A percentile compares a stretch with the other conserved stretches of the same genome.
Evolutionary conservation across 257 asterid species (phyloP).

Genomic region (Petrea volubilis): DNA sequence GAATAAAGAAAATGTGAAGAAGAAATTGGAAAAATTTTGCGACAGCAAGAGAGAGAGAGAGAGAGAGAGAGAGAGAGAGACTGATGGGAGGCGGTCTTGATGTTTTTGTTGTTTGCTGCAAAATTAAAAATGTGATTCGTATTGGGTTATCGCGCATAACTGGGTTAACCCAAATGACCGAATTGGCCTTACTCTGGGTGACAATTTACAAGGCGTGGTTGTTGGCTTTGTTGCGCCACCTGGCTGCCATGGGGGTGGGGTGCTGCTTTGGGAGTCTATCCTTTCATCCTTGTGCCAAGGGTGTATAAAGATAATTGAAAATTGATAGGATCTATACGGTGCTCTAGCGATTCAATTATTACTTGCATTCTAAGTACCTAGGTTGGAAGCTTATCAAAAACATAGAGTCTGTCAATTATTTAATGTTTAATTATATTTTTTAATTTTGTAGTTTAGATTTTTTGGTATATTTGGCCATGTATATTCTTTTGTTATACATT

Average conservation of each 20-base stretch:
- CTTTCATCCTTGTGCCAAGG: background rate
- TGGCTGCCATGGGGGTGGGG: background rate
- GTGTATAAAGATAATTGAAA: too few relatives aligned
- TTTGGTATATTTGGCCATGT: too few relatives aligned
- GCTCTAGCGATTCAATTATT: too few relatives aligned
- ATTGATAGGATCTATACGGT: too few relatives aligned
- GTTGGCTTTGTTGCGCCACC: background rate
- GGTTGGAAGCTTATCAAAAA: too few relatives aligned
- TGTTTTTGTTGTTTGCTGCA: constrained; percentile 28
- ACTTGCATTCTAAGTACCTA: too few relatives aligned
- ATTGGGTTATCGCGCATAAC: constrained; percentile 41
- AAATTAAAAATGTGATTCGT: constrained; percentile 36
- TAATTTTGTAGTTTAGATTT: too few relatives aligned
- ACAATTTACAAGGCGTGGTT: constrained; percentile 7
- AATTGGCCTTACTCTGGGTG: background rate
- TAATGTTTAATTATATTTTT: too few relatives aligned
- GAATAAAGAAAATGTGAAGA: constrained; percentile 34
- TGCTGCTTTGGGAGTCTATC: background rate
- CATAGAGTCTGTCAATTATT: too few relatives aligned
- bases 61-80: constrained; percentile 29
- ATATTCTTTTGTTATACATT: too few relatives aligned
- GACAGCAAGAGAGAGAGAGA: constrained; percentile 26
- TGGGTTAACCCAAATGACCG: constrained; percentile 23
- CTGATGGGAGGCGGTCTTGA: constrained; percentile 36
- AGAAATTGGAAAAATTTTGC: constrained; percentile 23